Evolutionary conservation across 352 stramenopile species (phyloP).

Genomic region (Phytophthora macrochlamydospora): DNA sequence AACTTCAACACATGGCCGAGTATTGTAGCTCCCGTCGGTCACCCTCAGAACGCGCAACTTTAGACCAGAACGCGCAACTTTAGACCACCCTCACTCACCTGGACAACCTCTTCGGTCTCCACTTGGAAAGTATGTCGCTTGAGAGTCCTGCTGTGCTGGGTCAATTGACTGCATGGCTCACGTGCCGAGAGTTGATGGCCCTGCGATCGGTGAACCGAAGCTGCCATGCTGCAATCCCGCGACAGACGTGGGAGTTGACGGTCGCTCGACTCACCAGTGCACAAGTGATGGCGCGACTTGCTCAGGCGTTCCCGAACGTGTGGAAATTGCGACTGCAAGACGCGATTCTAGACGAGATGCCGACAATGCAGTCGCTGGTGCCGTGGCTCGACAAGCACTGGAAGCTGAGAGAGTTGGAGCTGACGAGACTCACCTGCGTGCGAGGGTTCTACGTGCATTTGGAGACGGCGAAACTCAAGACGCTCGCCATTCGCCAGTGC

Average conservation of each 20-base stretch:
- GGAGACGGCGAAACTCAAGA: conserved; percentile 49
- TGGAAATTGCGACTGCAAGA: conserved; percentile 44
- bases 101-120: neutral
- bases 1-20: no score
- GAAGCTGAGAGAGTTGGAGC: conserved; percentile 47
- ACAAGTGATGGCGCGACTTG: conserved; percentile 27
- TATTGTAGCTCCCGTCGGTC: no score
- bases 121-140: conserved; percentile 20
- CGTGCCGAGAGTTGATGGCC: conserved; percentile 41
- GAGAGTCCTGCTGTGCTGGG: conserved; percentile 37
- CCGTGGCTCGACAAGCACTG: conserved; percentile 28
- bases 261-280: conserved; percentile 33
- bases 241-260: conserved; percentile 52
- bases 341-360: conserved; percentile 31
- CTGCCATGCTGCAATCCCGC: conserved; percentile 34
- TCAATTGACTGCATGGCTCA: conserved; percentile 57
- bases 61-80: neutral
- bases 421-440: conserved; percentile 54
- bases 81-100: neutral
- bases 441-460: conserved; percentile 52
- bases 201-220: conserved; percentile 35
- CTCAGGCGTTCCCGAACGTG: conserved; percentile 45
- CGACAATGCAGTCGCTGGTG: conserved; percentile 40
- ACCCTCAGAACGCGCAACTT: no score
- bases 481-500: conserved; percentile 55